A percentile compares a stretch with the other conserved stretches of the same genome.
Evolutionary conservation across 306 rosid genomes (phyloP).

Genomic region (Cucurbita maxima): DNA sequence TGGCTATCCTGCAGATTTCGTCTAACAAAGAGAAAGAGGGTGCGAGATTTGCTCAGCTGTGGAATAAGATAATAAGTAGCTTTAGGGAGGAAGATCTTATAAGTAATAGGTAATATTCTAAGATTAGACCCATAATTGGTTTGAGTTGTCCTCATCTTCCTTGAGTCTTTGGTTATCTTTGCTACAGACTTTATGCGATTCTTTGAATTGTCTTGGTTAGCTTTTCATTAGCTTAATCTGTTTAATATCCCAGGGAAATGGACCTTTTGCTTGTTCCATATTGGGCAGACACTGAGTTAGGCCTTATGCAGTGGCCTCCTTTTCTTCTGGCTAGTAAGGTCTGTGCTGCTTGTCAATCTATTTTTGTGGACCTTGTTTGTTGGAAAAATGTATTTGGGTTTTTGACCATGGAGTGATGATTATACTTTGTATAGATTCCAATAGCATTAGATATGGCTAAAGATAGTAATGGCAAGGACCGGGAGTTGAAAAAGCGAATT

Average conservation of each 20-base stretch:
- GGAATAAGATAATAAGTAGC: slow-evolving; percentile 86
- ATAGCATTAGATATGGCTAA: slow-evolving; percentile 97
- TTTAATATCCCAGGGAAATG: slow-evolving; percentile 57
- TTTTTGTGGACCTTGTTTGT: slow-evolving; percentile 9
- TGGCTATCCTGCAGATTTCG: slow-evolving; percentile 31
- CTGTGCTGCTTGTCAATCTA: slow-evolving; percentile 5
- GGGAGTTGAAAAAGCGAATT: slow-evolving; percentile 77
- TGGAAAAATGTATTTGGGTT: background rate
- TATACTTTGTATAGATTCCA: slow-evolving; percentile 45
- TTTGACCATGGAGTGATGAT: background rate
- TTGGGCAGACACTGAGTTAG: slow-evolving; percentile 88
- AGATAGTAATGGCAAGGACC: slow-evolving; percentile 95
- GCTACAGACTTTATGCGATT: background rate
- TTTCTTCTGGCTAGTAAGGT: slow-evolving; percentile 99
- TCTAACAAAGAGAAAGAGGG: slow-evolving; percentile 70
- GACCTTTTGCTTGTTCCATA: slow-evolving; percentile 93
- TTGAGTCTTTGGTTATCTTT: background rate
- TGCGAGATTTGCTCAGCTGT: slow-evolving; percentile 92
- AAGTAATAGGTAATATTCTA: slow-evolving; percentile 39
- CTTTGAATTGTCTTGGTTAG: background rate
- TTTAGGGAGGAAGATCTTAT: slow-evolving; percentile 97
- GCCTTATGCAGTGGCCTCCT: slow-evolving; percentile 88
- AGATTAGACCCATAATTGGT: background rate
- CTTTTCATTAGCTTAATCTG: slow-evolving; percentile 11
- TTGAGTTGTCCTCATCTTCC: background rate